A percentile compares a stretch with the other conserved stretches of the same genome.
Evolutionary conservation across 179 eudicot species (phyloP).

Genomic region (Beta lomatogona): DNA sequence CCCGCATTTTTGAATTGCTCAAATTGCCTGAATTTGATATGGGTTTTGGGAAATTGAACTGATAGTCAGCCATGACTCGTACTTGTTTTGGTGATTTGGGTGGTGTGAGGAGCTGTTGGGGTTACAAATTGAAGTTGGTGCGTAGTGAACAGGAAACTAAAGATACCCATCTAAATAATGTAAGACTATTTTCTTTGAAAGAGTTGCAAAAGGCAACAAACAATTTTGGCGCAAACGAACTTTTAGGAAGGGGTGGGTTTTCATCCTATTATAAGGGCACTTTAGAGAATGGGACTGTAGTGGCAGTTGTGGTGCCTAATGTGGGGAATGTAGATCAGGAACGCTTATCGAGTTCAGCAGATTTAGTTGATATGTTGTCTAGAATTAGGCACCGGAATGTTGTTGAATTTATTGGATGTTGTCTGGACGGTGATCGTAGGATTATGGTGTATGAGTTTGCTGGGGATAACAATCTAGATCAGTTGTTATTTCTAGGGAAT

Average conservation of each 20-base stretch:
- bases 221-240: neutral
- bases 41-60: neutral
- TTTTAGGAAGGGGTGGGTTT: neutral
- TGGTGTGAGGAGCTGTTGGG: constrained; percentile 12
- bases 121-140: constrained; percentile 16
- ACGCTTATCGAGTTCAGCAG: neutral
- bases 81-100: constrained; percentile 21
- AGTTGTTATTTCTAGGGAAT: neutral
- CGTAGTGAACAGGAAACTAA: neutral
- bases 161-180: neutral
- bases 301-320: neutral
- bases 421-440: constrained; percentile 5
- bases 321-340: neutral
- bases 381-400: constrained; percentile 30
- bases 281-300: constrained; percentile 13
- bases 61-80: neutral
- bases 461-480: constrained; percentile 9
- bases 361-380: neutral
- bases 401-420: constrained; percentile 26
- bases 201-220: constrained; percentile 22
- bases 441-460: constrained; percentile 21
- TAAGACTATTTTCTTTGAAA: constrained; percentile 2
- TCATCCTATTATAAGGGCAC: constrained; percentile 8
- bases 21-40: neutral
- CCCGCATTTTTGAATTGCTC: neutral